Base-by-base conservation (phyloP, 2,329 filamentous ascomycete species). In the Paracoccidioides brasiliensis region DNA sequence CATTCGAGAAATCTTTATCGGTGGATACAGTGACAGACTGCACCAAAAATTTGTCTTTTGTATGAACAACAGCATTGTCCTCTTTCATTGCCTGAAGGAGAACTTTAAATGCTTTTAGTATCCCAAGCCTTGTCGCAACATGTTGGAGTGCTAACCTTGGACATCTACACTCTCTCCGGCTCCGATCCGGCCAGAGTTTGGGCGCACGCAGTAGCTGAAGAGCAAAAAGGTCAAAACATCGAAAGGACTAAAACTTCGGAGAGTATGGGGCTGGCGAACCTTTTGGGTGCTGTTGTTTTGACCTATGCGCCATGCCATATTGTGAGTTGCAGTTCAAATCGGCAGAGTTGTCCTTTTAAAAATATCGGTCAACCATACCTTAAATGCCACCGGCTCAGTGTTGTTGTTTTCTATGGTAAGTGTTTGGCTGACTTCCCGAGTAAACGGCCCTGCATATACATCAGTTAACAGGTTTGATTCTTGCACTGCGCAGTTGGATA, bases 281-380 rank as follows among this genome's bases (percentile, higher is more conserved):
- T 93, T 76, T 97, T 97, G 38, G 93, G 93, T 52, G 93, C 93
- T 60, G 93, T 98, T 51, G 93, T 98, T 83, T 98, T 98, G 73
- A 98, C 93, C 90, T 95, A 38, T 35, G 35, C 15, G 22, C 22
- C 32, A 58, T 50, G 56, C 53, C 42, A 55, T 54, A 41, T 33
- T 37, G 56, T 70, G 60, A 70, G 67, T 60, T 57, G 60, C 32
- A 46, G 48, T 54, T 35, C 44, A 49, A 49, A 41, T 41, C 22
- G 35, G 33, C 46, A 33, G 50, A 10, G 37, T 41, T 52, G 50
- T 52, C 15, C 22, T 52, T 41, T 9, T 10, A 28, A 22, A 33
- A 7, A 8, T 22, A 28, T 42, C 44, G 58, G 22, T 22, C 65
- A 73, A 30, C 6, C 52, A 63, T 68, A 80, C 80, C 74, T 85